phyloP scores from a whole-genome alignment of 495 filamentous ascomycete genomes.

The Articulospora tetracladia region DNA sequence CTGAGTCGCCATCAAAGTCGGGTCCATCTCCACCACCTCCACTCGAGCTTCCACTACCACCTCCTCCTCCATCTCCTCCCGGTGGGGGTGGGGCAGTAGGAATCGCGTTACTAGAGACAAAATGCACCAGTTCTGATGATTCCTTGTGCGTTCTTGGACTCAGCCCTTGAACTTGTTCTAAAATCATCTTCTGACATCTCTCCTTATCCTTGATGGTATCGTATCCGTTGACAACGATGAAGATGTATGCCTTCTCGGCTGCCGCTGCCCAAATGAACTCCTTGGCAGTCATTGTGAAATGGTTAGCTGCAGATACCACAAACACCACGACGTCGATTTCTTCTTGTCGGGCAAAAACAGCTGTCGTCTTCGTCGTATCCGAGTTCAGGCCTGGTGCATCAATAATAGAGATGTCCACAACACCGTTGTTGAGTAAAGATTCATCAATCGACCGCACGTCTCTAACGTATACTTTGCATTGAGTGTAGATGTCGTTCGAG shows the following conservation, averaged over 20 bases:
- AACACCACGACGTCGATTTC: conserved; percentile 99
- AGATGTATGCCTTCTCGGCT: conserved; percentile 96
- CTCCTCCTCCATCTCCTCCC: conserved; percentile 41
- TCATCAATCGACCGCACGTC: conserved; percentile 89
- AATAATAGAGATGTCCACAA: conserved; percentile 96
- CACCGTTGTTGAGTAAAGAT: conserved; percentile 92
- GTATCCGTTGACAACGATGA: conserved; percentile 97
- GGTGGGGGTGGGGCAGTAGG: conserved; percentile 58
- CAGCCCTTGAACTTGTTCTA: conserved; percentile 79
- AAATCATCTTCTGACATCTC: conserved; percentile 81
- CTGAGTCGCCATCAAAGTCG: conserved; percentile 53
- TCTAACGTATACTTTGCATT: conserved; percentile 96
- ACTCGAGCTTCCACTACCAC: conserved; percentile 55
- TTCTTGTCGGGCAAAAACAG: conserved; percentile 93
- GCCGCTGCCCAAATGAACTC: conserved; percentile 96
- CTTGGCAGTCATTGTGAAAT: conserved; percentile 93
- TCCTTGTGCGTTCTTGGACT: conserved; percentile 94
- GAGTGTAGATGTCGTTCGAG: conserved; percentile 80
- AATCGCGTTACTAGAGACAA: conserved; percentile 94
- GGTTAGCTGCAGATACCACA: conserved; percentile 94
- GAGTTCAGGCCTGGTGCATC: conserved; percentile 94
- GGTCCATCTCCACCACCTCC: conserved; percentile 42
- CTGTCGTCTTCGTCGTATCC: conserved; percentile 94
- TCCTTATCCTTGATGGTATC: conserved; percentile 91
- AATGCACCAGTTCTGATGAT: conserved; percentile 88